Evolutionary conservation across 768 basidiomycete species (phyloP).

Genomic region (Tricholoma furcatifolium): DNA sequence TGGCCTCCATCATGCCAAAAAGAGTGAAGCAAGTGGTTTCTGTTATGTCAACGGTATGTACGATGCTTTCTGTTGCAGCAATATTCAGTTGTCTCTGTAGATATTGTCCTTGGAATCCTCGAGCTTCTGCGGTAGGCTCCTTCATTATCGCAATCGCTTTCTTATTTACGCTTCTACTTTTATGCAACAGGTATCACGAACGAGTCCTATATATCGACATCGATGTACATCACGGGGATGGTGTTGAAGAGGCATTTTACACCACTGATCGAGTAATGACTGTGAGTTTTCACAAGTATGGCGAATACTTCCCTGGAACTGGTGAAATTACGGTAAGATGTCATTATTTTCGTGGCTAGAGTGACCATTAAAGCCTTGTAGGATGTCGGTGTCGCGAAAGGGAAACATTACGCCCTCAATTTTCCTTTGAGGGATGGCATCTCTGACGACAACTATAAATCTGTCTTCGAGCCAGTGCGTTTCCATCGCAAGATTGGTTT

Average conservation of each 20-base stretch:
- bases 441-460: slow-evolving; percentile 92
- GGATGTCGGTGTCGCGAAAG: slow-evolving; percentile 94
- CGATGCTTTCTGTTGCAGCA: not conserved
- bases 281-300: slow-evolving; percentile 97
- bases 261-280: slow-evolving; percentile 99
- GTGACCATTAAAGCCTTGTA: slow-evolving; percentile 27
- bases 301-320: slow-evolving; percentile 98
- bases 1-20: slow-evolving; percentile 97
- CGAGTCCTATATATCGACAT: slow-evolving; percentile 98
- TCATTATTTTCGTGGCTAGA: not conserved
- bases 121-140: slow-evolving; percentile 76
- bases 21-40: slow-evolving; percentile 98
- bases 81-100: slow-evolving; percentile 35
- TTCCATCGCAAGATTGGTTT: not conserved
- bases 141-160: not conserved
- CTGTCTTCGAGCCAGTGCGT: slow-evolving; percentile 91
- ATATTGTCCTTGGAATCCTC: slow-evolving; percentile 95
- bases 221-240: slow-evolving; percentile 98
- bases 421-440: slow-evolving; percentile 95
- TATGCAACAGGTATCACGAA: slow-evolving; percentile 72
- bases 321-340: slow-evolving; percentile 84
- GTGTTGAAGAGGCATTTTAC: slow-evolving; percentile 99
- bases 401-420: slow-evolving; percentile 91
- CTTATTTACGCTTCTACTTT: not conserved
- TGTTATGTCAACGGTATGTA: slow-evolving; percentile 92